Percentiles rank a stretch among this genome's conserved stretches.
Evolutionary conservation across 805 yeast genomes (phyloP).

Genomic region (Kodamaea nitidulidarum): DNA sequence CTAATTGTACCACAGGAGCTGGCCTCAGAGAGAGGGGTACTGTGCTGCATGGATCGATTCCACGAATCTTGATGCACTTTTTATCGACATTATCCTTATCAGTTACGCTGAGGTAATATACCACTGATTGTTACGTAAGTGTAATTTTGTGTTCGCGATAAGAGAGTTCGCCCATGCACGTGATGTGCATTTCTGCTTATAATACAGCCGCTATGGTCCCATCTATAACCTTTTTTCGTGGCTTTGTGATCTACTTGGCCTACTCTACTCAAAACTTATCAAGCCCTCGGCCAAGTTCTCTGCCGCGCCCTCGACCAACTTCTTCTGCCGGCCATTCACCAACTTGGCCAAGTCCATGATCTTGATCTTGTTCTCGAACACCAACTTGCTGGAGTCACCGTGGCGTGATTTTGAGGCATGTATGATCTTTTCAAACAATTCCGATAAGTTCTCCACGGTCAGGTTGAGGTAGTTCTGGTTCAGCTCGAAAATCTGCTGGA

Average conservation of each 20-base stretch:
- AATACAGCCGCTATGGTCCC: too few relatives aligned
- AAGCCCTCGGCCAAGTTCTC: slow-evolving; percentile 36
- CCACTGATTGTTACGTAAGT: slow-evolving; percentile 2
- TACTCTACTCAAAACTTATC: slow-evolving; percentile 17
- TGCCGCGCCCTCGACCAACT: slow-evolving; percentile 43
- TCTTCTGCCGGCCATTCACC: slow-evolving; percentile 36
- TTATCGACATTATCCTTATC: background rate
- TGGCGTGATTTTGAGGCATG: slow-evolving; percentile 20
- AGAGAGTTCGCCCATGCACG: too few relatives aligned
- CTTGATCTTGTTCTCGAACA: slow-evolving; percentile 34
- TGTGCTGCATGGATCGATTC: slow-evolving; percentile 6
- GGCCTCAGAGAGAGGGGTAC: background rate
- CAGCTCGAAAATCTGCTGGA: slow-evolving; percentile 62
- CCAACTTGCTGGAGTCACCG: slow-evolving; percentile 21
- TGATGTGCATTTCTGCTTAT: too few relatives aligned
- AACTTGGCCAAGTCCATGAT: slow-evolving; percentile 43
- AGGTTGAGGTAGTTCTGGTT: slow-evolving; percentile 61
- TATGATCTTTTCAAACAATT: slow-evolving; percentile 47
- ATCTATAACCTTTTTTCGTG: too few relatives aligned
- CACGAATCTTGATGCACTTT: too few relatives aligned
- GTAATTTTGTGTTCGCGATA: too few relatives aligned
- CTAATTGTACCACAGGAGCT: slow-evolving; percentile 1
- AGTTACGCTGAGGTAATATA: background rate
- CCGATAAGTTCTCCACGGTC: slow-evolving; percentile 67
- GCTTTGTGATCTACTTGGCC: too few relatives aligned